A percentile compares a stretch with the other conserved stretches of the same genome.
These are phyloP conservation scores for Epichloe uncinata DNA, from an alignment of 2,329 filamentous ascomycete species.

Conservation along the genomic window DNA sequence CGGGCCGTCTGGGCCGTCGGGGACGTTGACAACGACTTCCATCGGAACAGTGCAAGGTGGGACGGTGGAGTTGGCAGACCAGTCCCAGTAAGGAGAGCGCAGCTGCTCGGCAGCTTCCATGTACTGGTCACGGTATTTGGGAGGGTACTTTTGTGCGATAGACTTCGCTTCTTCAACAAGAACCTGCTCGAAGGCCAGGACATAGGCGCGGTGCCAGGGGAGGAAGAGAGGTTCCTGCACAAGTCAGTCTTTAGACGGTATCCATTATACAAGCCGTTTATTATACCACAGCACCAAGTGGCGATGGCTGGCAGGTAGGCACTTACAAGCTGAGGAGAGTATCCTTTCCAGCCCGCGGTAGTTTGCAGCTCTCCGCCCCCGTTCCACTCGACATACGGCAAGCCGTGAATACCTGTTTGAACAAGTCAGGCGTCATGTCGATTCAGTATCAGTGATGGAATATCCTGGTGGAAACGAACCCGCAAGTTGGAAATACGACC, in stretches of 20 bases:
- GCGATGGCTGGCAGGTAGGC: neutral
- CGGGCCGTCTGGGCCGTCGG: slow-evolving; percentile 22
- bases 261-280: neutral
- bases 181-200: slow-evolving; percentile 43
- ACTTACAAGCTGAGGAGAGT: slow-evolving; percentile 34
- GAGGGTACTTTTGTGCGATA: slow-evolving; percentile 32
- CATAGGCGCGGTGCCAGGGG: slow-evolving; percentile 43
- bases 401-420: slow-evolving; percentile 25
- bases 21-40: slow-evolving; percentile 27
- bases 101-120: slow-evolving; percentile 30
- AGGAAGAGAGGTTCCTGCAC: slow-evolving; percentile 34
- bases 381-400: slow-evolving; percentile 30
- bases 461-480: slow-evolving; percentile 20
- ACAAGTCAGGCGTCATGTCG: slow-evolving; percentile 2
- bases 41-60: slow-evolving; percentile 25
- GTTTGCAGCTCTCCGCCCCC: slow-evolving; percentile 18
- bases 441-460: neutral
- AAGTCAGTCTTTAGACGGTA: neutral
- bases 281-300: too few relatives aligned
- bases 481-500: slow-evolving; percentile 37
- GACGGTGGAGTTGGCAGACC: slow-evolving; percentile 29
- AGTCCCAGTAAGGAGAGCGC: slow-evolving; percentile 42
- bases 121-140: slow-evolving; percentile 23
- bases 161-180: slow-evolving; percentile 32
- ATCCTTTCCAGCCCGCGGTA: slow-evolving; percentile 23